Percentiles rank a stretch among this genome's conserved stretches.
These are phyloP conservation scores for Dendrobium huoshanense DNA, from an alignment of 106 monocot species.

Conservation along the genomic window DNA sequence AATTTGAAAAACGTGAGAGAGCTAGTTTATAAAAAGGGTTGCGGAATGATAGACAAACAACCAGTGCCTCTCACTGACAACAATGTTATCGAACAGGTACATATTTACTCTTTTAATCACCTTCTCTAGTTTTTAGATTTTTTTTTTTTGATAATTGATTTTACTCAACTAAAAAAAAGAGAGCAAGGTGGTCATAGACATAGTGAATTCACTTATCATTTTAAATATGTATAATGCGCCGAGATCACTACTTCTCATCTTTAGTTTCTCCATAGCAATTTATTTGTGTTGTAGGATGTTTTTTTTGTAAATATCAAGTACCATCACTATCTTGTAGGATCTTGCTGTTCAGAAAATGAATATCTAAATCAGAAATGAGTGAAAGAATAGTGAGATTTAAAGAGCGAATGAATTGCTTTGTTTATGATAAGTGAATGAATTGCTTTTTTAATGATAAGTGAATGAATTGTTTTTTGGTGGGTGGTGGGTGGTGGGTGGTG, in stretches of 20 bases:
- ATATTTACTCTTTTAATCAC: no score
- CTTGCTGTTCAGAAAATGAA: no score
- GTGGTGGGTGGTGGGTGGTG: no score
- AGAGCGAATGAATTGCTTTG: no score
- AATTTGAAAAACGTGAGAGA: slow-evolving; percentile 84
- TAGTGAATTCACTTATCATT: neutral
- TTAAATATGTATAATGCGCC: neutral
- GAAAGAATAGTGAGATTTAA: no score
- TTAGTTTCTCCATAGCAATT: neutral
- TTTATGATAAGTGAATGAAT: no score
- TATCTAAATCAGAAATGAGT: no score
- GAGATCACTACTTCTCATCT: neutral
- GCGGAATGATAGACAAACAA: slow-evolving; percentile 45
- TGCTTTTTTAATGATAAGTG: no score
- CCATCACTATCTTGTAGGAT: no score
- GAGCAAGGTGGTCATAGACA: neutral
- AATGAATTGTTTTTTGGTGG: no score
- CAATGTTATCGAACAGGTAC: slow-evolving; percentile 80
- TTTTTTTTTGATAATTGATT: neutral
- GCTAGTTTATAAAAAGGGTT: slow-evolving; percentile 79
- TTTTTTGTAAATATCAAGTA: no score
- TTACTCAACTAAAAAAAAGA: neutral
- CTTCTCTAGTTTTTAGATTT: neutral
- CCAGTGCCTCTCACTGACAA: slow-evolving; percentile 82
- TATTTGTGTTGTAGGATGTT: neutral